phyloP scores from a whole-genome alignment of 2,329 filamentous ascomycete genomes.

The Lasiodiplodia sp. region DNA sequence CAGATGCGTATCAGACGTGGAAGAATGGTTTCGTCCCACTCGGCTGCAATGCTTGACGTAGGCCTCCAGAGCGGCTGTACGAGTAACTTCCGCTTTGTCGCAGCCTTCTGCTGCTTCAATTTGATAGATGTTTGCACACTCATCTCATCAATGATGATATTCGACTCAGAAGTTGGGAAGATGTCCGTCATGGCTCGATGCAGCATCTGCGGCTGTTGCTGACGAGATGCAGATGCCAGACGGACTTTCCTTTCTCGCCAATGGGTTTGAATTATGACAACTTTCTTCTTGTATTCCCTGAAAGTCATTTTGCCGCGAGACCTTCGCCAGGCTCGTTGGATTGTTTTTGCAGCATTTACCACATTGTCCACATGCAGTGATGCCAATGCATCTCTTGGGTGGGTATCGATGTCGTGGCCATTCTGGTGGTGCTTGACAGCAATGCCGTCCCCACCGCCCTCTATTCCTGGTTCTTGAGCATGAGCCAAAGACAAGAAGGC shows the following conservation, averaged over 20 bases:
- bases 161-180: not conserved
- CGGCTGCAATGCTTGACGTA: constrained; percentile 69
- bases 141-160: constrained; percentile 9
- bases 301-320: constrained; percentile 40
- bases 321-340: constrained; percentile 47
- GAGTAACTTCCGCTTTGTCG: constrained; percentile 42
- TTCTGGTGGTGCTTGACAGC: constrained; percentile 30
- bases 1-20: constrained; percentile 76
- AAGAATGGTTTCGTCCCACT: constrained; percentile 76
- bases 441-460: no score
- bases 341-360: constrained; percentile 42
- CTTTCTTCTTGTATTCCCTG: constrained; percentile 48
- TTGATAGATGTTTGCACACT: constrained; percentile 19
- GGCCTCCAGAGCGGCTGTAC: constrained; percentile 57
- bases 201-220: not conserved
- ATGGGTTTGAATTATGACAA: constrained; percentile 46
- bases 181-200: constrained; percentile 7
- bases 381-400: constrained; percentile 32
- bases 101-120: constrained; percentile 19
- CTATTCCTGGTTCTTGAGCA: not conserved
- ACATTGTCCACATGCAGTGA: constrained; percentile 38
- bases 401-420: not conserved
- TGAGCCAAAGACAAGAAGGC: not conserved
- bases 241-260: constrained; percentile 42
- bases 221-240: not conserved